These are phyloP conservation scores for Clarireedia sp. DNA, from an alignment of 2,329 filamentous ascomycete genomes.

Conservation along the genomic window DNA sequence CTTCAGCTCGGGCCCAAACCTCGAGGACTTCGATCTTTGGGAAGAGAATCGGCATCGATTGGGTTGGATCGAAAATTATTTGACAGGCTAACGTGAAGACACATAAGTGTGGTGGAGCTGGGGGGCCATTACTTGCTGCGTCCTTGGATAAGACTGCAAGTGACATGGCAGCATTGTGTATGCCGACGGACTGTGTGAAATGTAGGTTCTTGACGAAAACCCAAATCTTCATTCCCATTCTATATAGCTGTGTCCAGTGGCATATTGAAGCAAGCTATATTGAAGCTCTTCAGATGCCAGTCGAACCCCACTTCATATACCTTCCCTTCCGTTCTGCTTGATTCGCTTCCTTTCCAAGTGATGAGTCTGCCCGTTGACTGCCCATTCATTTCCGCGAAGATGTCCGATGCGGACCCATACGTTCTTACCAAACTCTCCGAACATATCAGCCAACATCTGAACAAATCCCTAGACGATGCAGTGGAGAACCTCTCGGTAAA, in stretches of 20 bases:
- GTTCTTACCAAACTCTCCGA: constrained; percentile 7
- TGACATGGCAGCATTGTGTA: neutral
- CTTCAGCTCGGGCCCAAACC: neutral
- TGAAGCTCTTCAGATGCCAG: neutral
- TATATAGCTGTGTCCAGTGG: constrained; percentile 7
- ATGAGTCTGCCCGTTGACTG: constrained; percentile 1
- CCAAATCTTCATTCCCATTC: neutral
- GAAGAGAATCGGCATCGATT: neutral
- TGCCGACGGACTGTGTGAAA: neutral
- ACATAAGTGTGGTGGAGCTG: constrained; percentile 7
- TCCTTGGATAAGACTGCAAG: neutral
- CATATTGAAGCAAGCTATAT: neutral
- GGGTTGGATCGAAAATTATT: neutral
- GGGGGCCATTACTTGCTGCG: constrained; percentile 1
- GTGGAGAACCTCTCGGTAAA: constrained; percentile 5
- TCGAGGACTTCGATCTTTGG: neutral
- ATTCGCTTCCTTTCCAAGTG: neutral
- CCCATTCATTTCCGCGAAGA: constrained; percentile 5
- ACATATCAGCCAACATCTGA: constrained; percentile 4
- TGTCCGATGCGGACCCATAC: constrained; percentile 7
- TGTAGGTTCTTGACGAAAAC: neutral
- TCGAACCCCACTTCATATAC: neutral
- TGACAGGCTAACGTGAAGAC: neutral
- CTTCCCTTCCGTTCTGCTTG: neutral
- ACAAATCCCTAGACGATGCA: constrained; percentile 5